These are phyloP conservation scores for Phytophthora ramorum DNA, from an alignment of 352 stramenopile genomes.

Conservation along the genomic window DNA sequence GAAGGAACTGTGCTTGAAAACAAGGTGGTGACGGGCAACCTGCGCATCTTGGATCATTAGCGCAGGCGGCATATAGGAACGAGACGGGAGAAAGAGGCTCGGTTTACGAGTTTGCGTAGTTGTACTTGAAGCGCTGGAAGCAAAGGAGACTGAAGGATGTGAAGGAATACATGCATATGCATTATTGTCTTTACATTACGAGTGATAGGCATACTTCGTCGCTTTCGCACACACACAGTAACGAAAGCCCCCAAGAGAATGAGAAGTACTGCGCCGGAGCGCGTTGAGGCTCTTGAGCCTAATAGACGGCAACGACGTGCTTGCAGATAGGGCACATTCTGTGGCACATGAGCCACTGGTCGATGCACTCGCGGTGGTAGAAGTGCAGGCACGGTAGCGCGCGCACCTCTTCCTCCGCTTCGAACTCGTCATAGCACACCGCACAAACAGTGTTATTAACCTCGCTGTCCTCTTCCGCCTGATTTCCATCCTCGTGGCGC, in stretches of 20 bases:
- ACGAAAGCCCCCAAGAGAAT: constrained; percentile 17
- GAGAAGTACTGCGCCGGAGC: constrained; percentile 13
- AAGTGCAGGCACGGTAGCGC: constrained; percentile 88
- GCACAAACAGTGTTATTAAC: constrained; percentile 81
- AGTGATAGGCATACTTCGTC: constrained; percentile 12
- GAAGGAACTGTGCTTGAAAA: constrained; percentile 94
- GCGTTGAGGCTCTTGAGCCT: constrained; percentile 10
- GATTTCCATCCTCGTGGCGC: constrained; percentile 27
- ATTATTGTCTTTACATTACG: constrained; percentile 28
- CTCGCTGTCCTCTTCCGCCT: constrained; percentile 39
- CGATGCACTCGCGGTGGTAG: constrained; percentile 92
- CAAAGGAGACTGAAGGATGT: constrained; percentile 19
- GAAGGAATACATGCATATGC: constrained; percentile 40
- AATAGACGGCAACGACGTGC: constrained; percentile 83
- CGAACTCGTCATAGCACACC: constrained; percentile 87
- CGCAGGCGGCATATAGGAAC: not conserved
- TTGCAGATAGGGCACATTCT: constrained; percentile 90
- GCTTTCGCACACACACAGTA: constrained; percentile 6
- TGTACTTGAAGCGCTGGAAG: constrained; percentile 22
- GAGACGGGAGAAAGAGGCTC: constrained; percentile 6
- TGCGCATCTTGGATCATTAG: constrained; percentile 94
- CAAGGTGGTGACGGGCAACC: constrained; percentile 95
- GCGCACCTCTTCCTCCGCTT: constrained; percentile 77
- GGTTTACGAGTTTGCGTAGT: constrained; percentile 7
- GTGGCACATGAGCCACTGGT: constrained; percentile 90